Percentiles rank a stretch among this genome's conserved stretches.
Evolutionary conservation across 1,284 basidiomycete genomes (phyloP).

Genomic region (Moesziomyces parantarcticus): DNA sequence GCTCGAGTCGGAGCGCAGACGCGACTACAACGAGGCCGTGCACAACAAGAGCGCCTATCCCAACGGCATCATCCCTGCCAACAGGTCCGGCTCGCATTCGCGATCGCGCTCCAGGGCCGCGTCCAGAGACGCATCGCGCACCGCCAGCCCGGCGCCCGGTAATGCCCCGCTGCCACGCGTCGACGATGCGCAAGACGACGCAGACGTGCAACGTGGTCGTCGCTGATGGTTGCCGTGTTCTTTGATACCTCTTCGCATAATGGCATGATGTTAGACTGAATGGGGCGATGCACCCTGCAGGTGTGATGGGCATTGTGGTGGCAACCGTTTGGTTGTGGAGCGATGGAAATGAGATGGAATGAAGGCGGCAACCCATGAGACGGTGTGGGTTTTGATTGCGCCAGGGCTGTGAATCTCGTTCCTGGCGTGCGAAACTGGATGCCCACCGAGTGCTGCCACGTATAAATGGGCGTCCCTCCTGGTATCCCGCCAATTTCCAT

Average conservation of each 20-base stretch:
- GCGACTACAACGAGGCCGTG: conserved; percentile 40
- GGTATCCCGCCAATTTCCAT: too few relatives aligned
- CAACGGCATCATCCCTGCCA: conserved; percentile 35
- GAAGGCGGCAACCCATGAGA: too few relatives aligned
- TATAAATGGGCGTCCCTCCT: too few relatives aligned
- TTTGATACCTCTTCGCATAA: not conserved
- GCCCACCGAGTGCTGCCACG: too few relatives aligned
- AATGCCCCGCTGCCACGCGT: conserved; percentile 7
- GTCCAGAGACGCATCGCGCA: conserved; percentile 15
- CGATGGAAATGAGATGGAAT: too few relatives aligned
- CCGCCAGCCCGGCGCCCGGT: conserved; percentile 26
- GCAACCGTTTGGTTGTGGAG: too few relatives aligned
- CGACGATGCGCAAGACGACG: conserved; percentile 5
- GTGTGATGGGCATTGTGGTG: too few relatives aligned
- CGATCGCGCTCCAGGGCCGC: conserved; percentile 13
- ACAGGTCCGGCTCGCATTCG: conserved; percentile 11
- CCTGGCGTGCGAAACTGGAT: too few relatives aligned
- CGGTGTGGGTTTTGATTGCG: too few relatives aligned
- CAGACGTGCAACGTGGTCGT: conserved; percentile 23
- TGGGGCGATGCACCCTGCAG: too few relatives aligned
- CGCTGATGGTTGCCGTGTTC: conserved; percentile 5
- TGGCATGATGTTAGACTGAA: not conserved
- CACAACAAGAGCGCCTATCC: conserved; percentile 36
- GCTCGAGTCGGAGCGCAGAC: conserved; percentile 29
- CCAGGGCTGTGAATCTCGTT: too few relatives aligned